These are phyloP conservation scores for Irpex sp. DNA, from an alignment of 1,284 basidiomycete genomes.

Conservation along the genomic window DNA sequence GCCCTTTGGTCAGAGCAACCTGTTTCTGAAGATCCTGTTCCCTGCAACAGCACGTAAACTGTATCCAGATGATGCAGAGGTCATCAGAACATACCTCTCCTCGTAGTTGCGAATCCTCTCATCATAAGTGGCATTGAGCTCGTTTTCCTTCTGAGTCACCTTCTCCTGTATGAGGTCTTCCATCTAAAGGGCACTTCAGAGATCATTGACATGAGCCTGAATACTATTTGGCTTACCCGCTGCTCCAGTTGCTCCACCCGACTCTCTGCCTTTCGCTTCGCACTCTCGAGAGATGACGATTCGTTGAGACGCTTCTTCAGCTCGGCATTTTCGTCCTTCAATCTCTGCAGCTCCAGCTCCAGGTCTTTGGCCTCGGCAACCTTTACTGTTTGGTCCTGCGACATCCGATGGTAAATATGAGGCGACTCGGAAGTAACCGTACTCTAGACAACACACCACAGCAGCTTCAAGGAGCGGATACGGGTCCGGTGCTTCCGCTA, in stretches of 20 bases:
- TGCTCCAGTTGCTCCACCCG: conserved; percentile 79
- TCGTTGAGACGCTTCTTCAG: conserved; percentile 72
- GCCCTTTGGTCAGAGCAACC: conserved; percentile 79
- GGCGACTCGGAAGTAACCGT: not conserved
- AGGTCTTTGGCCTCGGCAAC: conserved; percentile 76
- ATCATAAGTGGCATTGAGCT: conserved; percentile 94
- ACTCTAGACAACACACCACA: conserved; percentile 52
- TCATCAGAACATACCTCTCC: conserved; percentile 62
- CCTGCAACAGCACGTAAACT: conserved; percentile 36
- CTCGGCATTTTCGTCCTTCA: conserved; percentile 78
- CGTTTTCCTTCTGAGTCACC: conserved; percentile 88
- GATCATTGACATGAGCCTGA: not conserved
- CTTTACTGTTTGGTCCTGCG: conserved; percentile 84
- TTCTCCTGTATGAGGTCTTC: conserved; percentile 85
- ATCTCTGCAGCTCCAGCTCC: conserved; percentile 65
- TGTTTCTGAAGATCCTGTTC: conserved; percentile 91
- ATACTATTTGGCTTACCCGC: conserved; percentile 50
- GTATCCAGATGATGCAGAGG: not conserved
- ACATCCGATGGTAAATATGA: not conserved
- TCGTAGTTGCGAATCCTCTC: conserved; percentile 94
- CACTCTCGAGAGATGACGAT: conserved; percentile 60
- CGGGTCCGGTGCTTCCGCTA: conserved; percentile 94
- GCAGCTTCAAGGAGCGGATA: conserved; percentile 94
- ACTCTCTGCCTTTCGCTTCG: conserved; percentile 72
- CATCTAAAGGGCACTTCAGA: conserved; percentile 53